A percentile compares a stretch with the other conserved stretches of the same genome.
These are phyloP conservation scores for Curvularia eragrostidis DNA, from an alignment of 2,329 filamentous ascomycete genomes.

Conservation along the genomic window DNA sequence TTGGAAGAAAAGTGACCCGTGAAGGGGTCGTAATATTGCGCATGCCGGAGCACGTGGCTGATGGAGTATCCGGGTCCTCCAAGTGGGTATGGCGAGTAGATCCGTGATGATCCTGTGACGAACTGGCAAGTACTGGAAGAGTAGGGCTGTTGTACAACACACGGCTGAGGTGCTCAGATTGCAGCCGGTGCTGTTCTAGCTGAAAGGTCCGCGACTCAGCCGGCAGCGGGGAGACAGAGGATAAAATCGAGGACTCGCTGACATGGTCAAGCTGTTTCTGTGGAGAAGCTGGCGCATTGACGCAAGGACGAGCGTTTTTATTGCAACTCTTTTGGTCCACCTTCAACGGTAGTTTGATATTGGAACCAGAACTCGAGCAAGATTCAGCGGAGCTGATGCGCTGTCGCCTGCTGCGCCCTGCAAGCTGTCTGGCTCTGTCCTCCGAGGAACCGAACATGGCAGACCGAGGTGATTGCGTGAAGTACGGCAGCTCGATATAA, in stretches of 20 bases:
- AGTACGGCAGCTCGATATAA: not conserved
- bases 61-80: constrained; percentile 15
- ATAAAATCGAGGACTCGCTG: not conserved
- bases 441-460: constrained; percentile 46
- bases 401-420: constrained; percentile 39
- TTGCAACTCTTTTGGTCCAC: not conserved
- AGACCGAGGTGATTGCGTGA: constrained; percentile 1
- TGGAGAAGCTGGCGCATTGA: not conserved
- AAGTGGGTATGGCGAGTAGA: constrained; percentile 11
- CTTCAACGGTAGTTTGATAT: not conserved
- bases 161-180: constrained; percentile 35
- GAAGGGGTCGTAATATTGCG: constrained; percentile 19
- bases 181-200: constrained; percentile 28
- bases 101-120: constrained; percentile 10
- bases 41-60: constrained; percentile 12
- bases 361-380: constrained; percentile 13
- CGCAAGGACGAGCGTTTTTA: not conserved
- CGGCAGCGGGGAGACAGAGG: constrained; percentile 9
- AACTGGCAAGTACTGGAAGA: not conserved
- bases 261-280: not conserved
- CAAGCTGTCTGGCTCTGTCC: constrained; percentile 46
- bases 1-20: not conserved
- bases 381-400: constrained; percentile 34
- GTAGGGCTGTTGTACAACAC: constrained; percentile 30
- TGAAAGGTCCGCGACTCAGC: constrained; percentile 1